phyloP scores from a whole-genome alignment of 106 monocot species.

The Platanthera zijinensis region DNA sequence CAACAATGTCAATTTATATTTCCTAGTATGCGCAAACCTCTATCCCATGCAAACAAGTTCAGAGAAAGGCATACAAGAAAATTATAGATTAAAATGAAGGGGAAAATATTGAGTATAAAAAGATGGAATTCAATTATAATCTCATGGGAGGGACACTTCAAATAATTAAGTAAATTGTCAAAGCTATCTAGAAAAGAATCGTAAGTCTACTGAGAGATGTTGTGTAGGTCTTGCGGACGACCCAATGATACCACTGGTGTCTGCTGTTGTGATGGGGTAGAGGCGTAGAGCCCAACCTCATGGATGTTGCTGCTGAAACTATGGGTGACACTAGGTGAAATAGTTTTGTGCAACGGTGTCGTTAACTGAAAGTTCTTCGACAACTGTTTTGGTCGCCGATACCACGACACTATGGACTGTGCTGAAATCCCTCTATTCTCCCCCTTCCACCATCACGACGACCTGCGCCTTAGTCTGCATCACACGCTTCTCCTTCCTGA shows the following conservation, averaged over 20 bases:
- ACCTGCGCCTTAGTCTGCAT: slow-evolving; percentile 50
- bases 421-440: slow-evolving; percentile 22
- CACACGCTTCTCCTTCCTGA: background rate
- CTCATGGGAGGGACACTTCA: background rate
- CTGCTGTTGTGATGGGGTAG: slow-evolving; percentile 47
- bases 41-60: background rate
- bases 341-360: slow-evolving; percentile 24
- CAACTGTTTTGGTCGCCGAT: background rate
- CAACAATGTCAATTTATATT: background rate
- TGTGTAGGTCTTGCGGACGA: slow-evolving; percentile 97
- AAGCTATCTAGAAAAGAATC: slow-evolving; percentile 79
- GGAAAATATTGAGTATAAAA: background rate
- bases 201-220: slow-evolving; percentile 91
- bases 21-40: background rate
- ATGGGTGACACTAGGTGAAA: slow-evolving; percentile 11
- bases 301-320: slow-evolving; percentile 35
- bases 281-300: slow-evolving; percentile 44
- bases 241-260: slow-evolving; percentile 78
- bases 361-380: slow-evolving; percentile 13
- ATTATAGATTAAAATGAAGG: background rate
- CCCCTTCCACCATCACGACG: slow-evolving; percentile 17
- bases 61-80: background rate
- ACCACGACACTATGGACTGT: slow-evolving; percentile 20
- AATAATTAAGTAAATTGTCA: background rate
- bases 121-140: background rate